These are phyloP conservation scores for Chaetomiaceae sp. DNA, from an alignment of 2,329 filamentous ascomycete species.

Conservation along the genomic window DNA sequence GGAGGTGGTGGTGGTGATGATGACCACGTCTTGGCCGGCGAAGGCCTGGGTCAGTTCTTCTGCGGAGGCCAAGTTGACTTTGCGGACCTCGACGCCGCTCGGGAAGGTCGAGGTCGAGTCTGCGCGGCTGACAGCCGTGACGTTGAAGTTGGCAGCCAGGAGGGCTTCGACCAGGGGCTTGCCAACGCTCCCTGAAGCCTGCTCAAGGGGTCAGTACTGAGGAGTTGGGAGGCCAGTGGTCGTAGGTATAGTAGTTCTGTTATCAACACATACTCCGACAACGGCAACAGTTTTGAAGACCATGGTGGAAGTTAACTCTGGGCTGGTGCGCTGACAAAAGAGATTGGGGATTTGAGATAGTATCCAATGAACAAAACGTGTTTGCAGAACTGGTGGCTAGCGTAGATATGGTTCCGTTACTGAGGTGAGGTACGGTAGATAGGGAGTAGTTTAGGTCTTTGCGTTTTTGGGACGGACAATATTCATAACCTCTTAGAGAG, in stretches of 20 bases:
- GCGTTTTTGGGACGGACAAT: too few species aligned
- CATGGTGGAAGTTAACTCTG: conserved; percentile 1
- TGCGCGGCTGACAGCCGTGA: conserved; percentile 45
- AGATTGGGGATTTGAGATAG: too few species aligned
- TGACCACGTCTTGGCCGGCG: conserved; percentile 47
- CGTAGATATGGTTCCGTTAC: too few species aligned
- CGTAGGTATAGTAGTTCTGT: too few species aligned
- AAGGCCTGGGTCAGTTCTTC: conserved; percentile 42
- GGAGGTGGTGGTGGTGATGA: conserved; percentile 41
- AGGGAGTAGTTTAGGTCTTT: too few species aligned
- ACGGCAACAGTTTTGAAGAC: conserved; percentile 17
- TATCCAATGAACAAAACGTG: too few species aligned
- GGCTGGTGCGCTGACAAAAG: too few species aligned
- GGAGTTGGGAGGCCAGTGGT: too few species aligned
- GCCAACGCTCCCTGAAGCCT: conserved; percentile 31
- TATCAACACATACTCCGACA: conserved; percentile 20
- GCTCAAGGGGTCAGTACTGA: neutral
- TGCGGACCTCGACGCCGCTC: conserved; percentile 32
- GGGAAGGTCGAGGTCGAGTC: conserved; percentile 35
- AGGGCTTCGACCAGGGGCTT: conserved; percentile 26
- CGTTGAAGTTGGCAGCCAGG: conserved; percentile 35
- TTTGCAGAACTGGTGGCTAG: too few species aligned
- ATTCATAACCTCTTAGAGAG: too few species aligned
- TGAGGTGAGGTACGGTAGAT: too few species aligned
- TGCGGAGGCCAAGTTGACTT: conserved; percentile 42